Conservation (phyloP, 1,284 basidiomycete genomes). For the Kalmanozyma brasiliensis region DNA sequence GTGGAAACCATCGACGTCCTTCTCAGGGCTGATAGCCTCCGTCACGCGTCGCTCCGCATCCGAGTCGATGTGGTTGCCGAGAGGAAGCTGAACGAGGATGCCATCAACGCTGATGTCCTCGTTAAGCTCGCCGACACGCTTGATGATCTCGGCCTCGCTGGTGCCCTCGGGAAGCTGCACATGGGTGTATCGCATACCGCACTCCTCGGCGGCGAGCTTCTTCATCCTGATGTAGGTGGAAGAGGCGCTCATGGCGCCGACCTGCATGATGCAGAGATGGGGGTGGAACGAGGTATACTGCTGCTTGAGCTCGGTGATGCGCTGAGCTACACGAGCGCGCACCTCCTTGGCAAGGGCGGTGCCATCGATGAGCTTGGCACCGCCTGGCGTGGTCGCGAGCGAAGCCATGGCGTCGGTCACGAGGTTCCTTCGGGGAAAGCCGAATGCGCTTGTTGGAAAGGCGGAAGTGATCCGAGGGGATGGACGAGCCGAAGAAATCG, state of each 20-base stretch:
- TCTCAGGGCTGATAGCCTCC: constrained; percentile 90
- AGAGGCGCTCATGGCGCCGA: constrained; percentile 89
- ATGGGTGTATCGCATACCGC: constrained; percentile 89
- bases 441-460: constrained; percentile 5
- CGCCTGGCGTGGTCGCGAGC: constrained; percentile 51
- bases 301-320: constrained; percentile 60
- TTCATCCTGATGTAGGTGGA: constrained; percentile 97
- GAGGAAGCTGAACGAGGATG: constrained; percentile 95
- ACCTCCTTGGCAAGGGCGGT: constrained; percentile 85
- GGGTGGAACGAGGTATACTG: constrained; percentile 85
- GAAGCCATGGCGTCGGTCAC: constrained; percentile 50
- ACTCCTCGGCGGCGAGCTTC: constrained; percentile 91
- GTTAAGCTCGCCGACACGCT: constrained; percentile 83
- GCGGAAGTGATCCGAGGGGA: constrained; percentile 9
- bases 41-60: constrained; percentile 91
- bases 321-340: constrained; percentile 55
- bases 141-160: constrained; percentile 80
- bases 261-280: constrained; percentile 91
- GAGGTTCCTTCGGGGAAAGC: constrained; percentile 18
- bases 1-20: constrained; percentile 99
- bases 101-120: constrained; percentile 84
- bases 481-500: constrained; percentile 15
- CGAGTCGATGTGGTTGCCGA: constrained; percentile 83
- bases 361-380: constrained; percentile 81
- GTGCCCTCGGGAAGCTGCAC: constrained; percentile 77